Conservation (phyloP, 2,329 filamentous ascomycete species). For the Bipolaris sorokiniana region DNA sequence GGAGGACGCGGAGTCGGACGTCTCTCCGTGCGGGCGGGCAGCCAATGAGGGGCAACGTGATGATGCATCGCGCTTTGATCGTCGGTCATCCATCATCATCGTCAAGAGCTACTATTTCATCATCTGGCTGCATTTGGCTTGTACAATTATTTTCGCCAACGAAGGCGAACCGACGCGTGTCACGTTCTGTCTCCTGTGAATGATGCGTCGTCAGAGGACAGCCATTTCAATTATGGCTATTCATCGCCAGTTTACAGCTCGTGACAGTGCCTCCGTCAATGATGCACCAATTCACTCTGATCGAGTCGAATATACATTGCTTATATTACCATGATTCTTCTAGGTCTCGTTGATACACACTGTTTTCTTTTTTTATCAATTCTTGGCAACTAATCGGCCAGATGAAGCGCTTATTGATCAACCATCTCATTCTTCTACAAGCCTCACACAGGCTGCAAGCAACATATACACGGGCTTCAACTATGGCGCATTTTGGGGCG, state of each 20-base stretch:
- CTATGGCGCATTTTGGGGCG: slow-evolving; percentile 37
- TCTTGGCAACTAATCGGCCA: not conserved
- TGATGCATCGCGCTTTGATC: slow-evolving; percentile 7
- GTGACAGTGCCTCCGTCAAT: not conserved
- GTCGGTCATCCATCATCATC: not conserved
- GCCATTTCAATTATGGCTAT: not conserved
- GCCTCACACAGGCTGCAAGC: slow-evolving; percentile 18
- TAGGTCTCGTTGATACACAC: not conserved
- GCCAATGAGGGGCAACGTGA: slow-evolving; percentile 32
- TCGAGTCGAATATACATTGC: not conserved
- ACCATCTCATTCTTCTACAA: slow-evolving; percentile 3
- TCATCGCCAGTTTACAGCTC: not conserved
- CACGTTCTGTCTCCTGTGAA: not conserved
- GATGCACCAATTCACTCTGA: not conserved
- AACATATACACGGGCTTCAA: slow-evolving; percentile 37
- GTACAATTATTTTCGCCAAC: not conserved
- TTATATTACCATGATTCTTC: too few species aligned
- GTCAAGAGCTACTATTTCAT: not conserved
- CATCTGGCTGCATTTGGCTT: not conserved
- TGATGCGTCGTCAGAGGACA: not conserved
- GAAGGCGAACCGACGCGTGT: not conserved
- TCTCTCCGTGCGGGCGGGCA: slow-evolving; percentile 14
- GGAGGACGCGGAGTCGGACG: slow-evolving; percentile 25
- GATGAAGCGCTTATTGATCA: slow-evolving; percentile 11
- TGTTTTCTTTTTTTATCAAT: not conserved